phyloP scores from a whole-genome alignment of 768 basidiomycete genomes.

The Podaxis carcinomalis region DNA sequence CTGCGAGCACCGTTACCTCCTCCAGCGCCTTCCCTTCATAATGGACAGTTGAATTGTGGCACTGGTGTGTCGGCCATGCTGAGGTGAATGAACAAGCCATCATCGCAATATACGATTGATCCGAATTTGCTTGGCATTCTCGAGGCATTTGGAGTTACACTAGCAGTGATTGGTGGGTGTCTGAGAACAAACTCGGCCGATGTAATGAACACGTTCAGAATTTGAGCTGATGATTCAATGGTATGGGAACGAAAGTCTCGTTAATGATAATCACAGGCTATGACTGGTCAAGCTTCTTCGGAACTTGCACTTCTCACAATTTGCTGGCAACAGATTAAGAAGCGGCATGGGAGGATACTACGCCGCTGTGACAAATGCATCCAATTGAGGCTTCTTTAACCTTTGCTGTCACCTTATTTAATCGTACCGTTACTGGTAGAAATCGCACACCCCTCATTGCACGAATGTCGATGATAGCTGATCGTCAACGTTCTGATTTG shows the following conservation, averaged over 20 bases:
- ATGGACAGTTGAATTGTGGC: not conserved
- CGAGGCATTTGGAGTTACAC: not conserved
- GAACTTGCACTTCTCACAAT: not conserved
- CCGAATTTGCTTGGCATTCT: not conserved
- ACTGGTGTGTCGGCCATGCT: not conserved
- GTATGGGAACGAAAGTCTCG: not conserved
- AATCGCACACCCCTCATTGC: not conserved
- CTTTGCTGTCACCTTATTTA: constrained; percentile 1
- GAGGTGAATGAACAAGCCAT: not conserved
- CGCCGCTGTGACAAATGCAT: not conserved
- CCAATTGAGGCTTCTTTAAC: constrained; percentile 5
- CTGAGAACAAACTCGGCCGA: constrained; percentile 1
- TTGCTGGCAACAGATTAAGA: not conserved
- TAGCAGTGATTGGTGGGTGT: not conserved
- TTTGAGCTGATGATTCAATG: not conserved
- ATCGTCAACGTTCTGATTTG: constrained; percentile 10
- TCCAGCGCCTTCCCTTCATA: not conserved
- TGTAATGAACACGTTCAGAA: not conserved
- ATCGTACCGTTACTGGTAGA: not conserved
- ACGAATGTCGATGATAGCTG: not conserved
- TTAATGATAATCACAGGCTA: not conserved
- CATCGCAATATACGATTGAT: not conserved
- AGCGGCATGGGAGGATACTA: not conserved
- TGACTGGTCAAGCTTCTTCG: not conserved
- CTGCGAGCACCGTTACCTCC: not conserved